Conservation (phyloP, 75 land plant species). For the Pseudotsuga menziesii region DNA sequence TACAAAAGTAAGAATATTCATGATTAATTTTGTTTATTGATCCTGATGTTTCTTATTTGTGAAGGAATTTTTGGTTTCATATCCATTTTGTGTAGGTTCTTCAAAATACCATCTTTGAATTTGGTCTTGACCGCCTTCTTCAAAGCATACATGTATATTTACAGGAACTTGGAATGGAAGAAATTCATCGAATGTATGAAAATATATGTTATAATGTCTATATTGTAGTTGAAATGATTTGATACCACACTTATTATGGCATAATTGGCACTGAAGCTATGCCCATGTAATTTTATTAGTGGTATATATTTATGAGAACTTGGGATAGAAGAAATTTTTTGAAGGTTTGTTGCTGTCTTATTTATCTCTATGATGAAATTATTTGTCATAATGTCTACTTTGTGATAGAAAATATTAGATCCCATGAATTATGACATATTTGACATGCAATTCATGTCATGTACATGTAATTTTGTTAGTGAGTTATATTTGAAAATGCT, state of each 20-base stretch:
- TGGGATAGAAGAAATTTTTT: too few relatives aligned
- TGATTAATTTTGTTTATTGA: not conserved
- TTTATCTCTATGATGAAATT: too few relatives aligned
- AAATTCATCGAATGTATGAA: slow-evolving; percentile 78
- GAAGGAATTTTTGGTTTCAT: not conserved
- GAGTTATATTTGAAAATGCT: not conserved
- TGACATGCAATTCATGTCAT: not conserved
- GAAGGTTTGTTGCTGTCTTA: too few relatives aligned
- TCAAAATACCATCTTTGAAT: slow-evolving; percentile 81
- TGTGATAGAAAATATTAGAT: too few relatives aligned
- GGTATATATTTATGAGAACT: too few relatives aligned
- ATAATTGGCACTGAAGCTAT: not conserved
- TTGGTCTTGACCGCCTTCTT: slow-evolving; percentile 92
- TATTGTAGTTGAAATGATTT: too few relatives aligned
- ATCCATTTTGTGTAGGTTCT: slow-evolving; percentile 57
- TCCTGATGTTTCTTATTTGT: not conserved
- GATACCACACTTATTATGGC: not conserved
- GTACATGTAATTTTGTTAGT: not conserved
- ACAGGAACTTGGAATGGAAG: slow-evolving; percentile 98
- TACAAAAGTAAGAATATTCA: slow-evolving; percentile 58
- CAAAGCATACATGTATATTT: slow-evolving; percentile 95
- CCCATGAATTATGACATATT: not conserved
- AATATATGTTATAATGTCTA: too few relatives aligned
- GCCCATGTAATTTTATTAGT: too few relatives aligned
- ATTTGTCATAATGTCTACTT: too few relatives aligned